Evolutionary conservation across 352 stramenopile genomes (phyloP).

Genomic region (Phytophthora tubulina): DNA sequence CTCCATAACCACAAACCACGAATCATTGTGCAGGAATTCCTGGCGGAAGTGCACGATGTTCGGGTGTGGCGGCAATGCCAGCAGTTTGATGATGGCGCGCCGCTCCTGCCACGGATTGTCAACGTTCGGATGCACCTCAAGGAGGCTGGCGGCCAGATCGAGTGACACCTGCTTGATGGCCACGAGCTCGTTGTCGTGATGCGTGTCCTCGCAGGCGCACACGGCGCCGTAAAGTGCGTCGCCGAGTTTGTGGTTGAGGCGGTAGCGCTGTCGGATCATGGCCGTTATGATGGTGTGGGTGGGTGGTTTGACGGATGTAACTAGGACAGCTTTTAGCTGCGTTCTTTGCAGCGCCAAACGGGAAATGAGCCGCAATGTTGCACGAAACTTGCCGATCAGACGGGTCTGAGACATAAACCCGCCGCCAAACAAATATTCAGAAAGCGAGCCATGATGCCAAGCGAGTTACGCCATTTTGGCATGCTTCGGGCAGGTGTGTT

Average conservation of each 20-base stretch:
- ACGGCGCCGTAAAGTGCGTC: neutral
- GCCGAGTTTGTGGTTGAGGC: neutral
- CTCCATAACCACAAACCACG: conserved; percentile 67
- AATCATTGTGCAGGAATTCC: conserved; percentile 54
- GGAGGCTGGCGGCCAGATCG: conserved; percentile 23
- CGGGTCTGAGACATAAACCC: too few relatives aligned
- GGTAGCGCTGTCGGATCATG: neutral
- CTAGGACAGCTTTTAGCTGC: neutral
- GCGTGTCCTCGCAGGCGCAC: conserved; percentile 29
- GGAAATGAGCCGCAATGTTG: too few relatives aligned
- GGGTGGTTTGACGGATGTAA: neutral
- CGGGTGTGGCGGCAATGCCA: conserved; percentile 36
- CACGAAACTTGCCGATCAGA: too few relatives aligned
- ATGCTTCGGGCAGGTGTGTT: too few relatives aligned
- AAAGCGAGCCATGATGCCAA: too few relatives aligned
- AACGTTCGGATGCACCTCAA: conserved; percentile 34
- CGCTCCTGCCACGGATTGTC: conserved; percentile 57
- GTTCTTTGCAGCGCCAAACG: neutral
- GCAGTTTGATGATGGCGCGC: conserved; percentile 27
- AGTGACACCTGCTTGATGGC: conserved; percentile 21
- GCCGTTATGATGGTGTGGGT: too few relatives aligned
- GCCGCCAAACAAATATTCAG: too few relatives aligned
- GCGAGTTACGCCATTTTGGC: too few relatives aligned
- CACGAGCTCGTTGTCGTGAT: conserved; percentile 3
- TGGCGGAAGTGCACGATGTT: conserved; percentile 53